These are phyloP conservation scores for Debaryomyces subglobosus DNA, from an alignment of 1,139 yeast species.

Conservation along the genomic window DNA sequence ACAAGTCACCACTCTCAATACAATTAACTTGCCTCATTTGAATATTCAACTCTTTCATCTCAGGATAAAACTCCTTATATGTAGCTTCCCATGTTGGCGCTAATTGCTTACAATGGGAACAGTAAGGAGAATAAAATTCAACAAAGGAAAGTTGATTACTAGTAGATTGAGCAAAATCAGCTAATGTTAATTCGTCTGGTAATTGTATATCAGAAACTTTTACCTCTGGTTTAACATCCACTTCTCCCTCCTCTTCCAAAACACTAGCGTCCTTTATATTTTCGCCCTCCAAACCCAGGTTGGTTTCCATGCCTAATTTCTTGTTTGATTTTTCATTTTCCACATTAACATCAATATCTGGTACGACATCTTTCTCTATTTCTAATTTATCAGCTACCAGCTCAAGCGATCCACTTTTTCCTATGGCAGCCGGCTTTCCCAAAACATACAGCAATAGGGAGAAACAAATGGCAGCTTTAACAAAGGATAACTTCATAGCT, in stretches of 20 bases:
- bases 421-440: conserved; percentile 4
- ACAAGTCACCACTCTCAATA: conserved; percentile 70
- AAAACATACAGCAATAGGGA: neutral
- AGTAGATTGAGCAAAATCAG: conserved; percentile 48
- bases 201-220: conserved; percentile 16
- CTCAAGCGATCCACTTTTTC: conserved; percentile 4
- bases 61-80: conserved; percentile 42
- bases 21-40: conserved; percentile 73
- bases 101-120: conserved; percentile 66
- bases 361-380: neutral
- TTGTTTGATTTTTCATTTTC: neutral
- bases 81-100: conserved; percentile 70
- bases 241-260: conserved; percentile 13
- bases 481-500: conserved; percentile 6
- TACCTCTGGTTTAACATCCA: conserved; percentile 1
- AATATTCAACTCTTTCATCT: conserved; percentile 45
- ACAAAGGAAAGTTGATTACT: conserved; percentile 55
- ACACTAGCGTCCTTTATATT: neutral
- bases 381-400: neutral
- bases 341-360: neutral
- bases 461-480: conserved; percentile 1
- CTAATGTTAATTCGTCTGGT: conserved; percentile 29
- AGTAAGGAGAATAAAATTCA: conserved; percentile 72
- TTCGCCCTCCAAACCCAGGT: neutral
- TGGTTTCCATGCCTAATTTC: neutral